A percentile compares a stretch with the other conserved stretches of the same genome.
Evolutionary conservation across 352 stramenopile species (phyloP).

Genomic region (Salisapilia sapeloensis): DNA sequence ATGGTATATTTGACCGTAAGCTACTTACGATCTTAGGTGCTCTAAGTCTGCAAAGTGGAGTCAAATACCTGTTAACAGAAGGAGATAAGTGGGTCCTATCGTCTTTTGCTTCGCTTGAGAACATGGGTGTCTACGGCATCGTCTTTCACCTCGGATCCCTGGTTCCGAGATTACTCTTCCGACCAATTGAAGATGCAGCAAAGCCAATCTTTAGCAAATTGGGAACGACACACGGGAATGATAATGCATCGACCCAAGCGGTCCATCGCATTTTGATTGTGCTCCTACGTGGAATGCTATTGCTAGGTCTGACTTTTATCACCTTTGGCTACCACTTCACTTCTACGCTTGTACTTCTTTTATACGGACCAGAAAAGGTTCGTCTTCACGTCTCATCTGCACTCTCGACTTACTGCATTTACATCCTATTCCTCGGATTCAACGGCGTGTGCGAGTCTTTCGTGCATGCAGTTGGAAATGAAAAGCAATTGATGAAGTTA

Average conservation of each 20-base stretch:
- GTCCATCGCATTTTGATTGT: conserved; percentile 37
- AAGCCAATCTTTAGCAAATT: conserved; percentile 91
- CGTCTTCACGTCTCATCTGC: conserved; percentile 26
- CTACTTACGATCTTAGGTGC: conserved; percentile 41
- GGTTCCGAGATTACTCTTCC: conserved; percentile 88
- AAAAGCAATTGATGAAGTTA: conserved; percentile 50
- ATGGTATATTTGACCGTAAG: conserved; percentile 20
- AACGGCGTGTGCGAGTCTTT: conserved; percentile 96
- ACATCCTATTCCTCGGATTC: conserved; percentile 89
- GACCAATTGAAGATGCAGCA: conserved; percentile 93
- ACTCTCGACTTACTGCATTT: conserved; percentile 81
- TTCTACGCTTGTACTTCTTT: conserved; percentile 52
- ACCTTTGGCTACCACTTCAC: conserved; percentile 76
- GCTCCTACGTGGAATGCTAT: conserved; percentile 71
- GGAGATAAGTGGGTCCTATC: conserved; percentile 93
- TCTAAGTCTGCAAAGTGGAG: conserved; percentile 84
- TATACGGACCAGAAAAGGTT: conserved; percentile 66
- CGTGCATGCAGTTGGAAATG: conserved; percentile 78
- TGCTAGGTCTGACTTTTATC: conserved; percentile 69
- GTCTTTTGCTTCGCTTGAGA: conserved; percentile 74
- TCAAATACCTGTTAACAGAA: conserved; percentile 96
- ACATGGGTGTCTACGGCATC: conserved; percentile 94
- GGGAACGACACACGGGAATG: conserved; percentile 11
- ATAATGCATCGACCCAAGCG: conserved; percentile 6
- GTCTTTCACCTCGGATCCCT: conserved; percentile 91